Base-by-base conservation (phyloP, 345 rosid species). In the Lepidium africanum region DNA sequence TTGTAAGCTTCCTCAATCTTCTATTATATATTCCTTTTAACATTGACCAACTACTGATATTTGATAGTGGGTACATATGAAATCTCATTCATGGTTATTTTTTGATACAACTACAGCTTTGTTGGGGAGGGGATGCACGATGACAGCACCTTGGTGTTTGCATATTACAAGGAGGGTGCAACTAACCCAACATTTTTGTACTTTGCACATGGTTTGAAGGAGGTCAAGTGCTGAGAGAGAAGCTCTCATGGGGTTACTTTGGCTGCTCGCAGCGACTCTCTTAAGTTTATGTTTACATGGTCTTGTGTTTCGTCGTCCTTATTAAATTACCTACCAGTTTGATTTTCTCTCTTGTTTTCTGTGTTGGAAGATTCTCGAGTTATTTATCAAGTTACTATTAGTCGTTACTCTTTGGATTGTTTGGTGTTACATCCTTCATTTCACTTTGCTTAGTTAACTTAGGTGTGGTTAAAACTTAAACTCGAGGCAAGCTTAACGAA, bases 91-190 rank as follows among this genome's bases (percentile, higher is more conserved):
- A 4, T 39, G 17, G 13, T 69, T 27, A 13, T 58, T 35, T 23
- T 59, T 17, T 57, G 14, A 19, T 46, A 3, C 52, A 15, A 17
- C 3, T 61, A 67, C 85, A 94, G 99, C 78, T 95, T 95, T 50
- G 91, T 95, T 19, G 99, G 99, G 9, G 99, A 95, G 84, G 85
- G 96, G 74, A 89, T 91, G 98, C 73, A 68, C 1, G 96, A 91
- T 70, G 98, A 95, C 63, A 63, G 77, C 17, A 0, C 42, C 49
- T 7, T 91, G 85, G 99, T 95, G 46, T 79, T 95, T 67, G 99
- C 99, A 45, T 87, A 91, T 86, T 95, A 95, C 88, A 95, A 84
- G 80, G 99, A 91, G 0, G 98, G 96, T 74, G 92, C 96, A 3
- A 43, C 85, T 0, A 96, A 95, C 74, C 98, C 99, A 3, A 95